Conservation (phyloP, 2,329 filamentous ascomycete species). For the Corynespora cassiicola region DNA sequence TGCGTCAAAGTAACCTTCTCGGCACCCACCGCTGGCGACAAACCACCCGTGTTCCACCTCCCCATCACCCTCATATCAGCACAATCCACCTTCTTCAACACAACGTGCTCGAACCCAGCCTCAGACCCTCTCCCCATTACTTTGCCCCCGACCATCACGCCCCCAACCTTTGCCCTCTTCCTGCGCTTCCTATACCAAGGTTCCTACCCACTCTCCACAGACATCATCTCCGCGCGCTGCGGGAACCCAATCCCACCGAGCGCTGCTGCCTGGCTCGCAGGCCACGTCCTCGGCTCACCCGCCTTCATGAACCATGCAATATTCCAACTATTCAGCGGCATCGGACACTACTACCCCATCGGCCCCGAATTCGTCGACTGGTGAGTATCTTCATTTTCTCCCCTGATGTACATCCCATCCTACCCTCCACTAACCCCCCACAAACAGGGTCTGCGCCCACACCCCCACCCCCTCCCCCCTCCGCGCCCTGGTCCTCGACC, state of each 20-base stretch:
- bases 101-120: too few species aligned
- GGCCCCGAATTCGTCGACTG: slow-evolving; percentile 20
- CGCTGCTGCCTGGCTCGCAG: slow-evolving; percentile 24
- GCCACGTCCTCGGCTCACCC: slow-evolving; percentile 10
- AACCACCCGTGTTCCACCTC: too few species aligned
- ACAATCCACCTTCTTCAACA: too few species aligned
- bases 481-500: slow-evolving; percentile 17
- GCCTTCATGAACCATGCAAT: slow-evolving; percentile 24
- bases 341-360: slow-evolving; percentile 17
- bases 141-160: slow-evolving; percentile 14
- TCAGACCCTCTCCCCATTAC: too few species aligned
- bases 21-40: too few species aligned
- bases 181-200: slow-evolving; percentile 27
- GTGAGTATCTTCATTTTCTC: too few species aligned
- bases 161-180: slow-evolving; percentile 24
- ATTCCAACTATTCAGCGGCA: slow-evolving; percentile 9
- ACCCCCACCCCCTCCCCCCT: slow-evolving; percentile 2
- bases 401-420: slow-evolving; percentile 1
- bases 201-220: slow-evolving; percentile 10
- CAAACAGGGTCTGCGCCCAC: neutral
- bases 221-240: neutral
- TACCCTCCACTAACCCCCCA: neutral
- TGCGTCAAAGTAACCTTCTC: too few species aligned
- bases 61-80: too few species aligned
- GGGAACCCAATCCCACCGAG: slow-evolving; percentile 6